phyloP scores from a whole-genome alignment of 768 basidiomycete genomes.

The Chalciporus piperatus region DNA sequence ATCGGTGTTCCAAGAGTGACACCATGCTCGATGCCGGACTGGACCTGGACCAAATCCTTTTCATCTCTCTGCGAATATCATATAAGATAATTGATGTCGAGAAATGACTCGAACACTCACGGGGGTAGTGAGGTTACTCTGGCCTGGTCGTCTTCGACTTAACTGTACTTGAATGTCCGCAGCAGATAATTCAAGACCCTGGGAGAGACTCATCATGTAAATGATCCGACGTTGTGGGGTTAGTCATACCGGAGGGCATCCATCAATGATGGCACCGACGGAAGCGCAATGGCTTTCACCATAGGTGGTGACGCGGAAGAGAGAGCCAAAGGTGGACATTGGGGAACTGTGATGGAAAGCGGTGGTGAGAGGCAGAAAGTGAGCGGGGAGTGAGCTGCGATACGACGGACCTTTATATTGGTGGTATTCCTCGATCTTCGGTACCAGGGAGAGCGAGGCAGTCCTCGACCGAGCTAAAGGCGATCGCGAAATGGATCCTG shows the following conservation, averaged over 20 bases:
- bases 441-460: conserved; percentile 13
- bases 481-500: conserved; percentile 6
- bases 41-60: conserved; percentile 89
- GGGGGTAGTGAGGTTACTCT: conserved; percentile 95
- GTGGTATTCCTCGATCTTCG: not conserved
- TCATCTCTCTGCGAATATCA: conserved; percentile 75
- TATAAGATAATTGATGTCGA: not conserved
- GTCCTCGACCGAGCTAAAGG: conserved; percentile 22
- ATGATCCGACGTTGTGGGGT: conserved; percentile 6
- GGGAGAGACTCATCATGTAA: conserved; percentile 7
- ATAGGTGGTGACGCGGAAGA: conserved; percentile 95
- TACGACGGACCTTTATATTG: conserved; percentile 21
- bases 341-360: conserved; percentile 2
- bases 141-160: conserved; percentile 88
- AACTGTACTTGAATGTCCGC: conserved; percentile 90
- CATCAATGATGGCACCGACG: conserved; percentile 96
- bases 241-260: conserved; percentile 83
- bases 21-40: conserved; percentile 91
- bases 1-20: conserved; percentile 98
- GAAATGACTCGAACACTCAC: conserved; percentile 43
- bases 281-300: conserved; percentile 98
- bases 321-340: conserved; percentile 92
- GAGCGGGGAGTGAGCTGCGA: conserved; percentile 1
- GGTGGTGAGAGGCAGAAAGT: conserved; percentile 13
- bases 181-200: conserved; percentile 82